Base-by-base conservation (phyloP, 225 moss, liverwort and hornwort genomes). In the Asterella californica region DNA sequence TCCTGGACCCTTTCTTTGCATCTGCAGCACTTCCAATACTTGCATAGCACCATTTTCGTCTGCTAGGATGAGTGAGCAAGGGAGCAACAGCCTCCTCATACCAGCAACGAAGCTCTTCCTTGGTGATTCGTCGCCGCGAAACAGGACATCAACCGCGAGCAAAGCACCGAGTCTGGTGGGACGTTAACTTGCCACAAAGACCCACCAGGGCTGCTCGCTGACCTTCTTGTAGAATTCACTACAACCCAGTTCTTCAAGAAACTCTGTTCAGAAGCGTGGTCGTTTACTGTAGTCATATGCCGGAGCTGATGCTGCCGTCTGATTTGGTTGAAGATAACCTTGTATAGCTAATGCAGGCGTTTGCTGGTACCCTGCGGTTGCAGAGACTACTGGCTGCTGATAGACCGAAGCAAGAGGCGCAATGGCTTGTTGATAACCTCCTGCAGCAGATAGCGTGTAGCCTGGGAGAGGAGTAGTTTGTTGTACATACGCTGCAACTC, bases 231-330 rank as follows among this genome's bases (percentile, higher is more conserved):
- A 29, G 29, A 25, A 76, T 21, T 14, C 36, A 75, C 52, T 27
- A 37, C 18, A 48, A 66, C 32, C 64, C 60, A 19, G 32, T 10
- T 60, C 34, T 3, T 67, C 47, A 66, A 46, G 34, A 19, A 49
- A 11, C 4, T 70, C 36, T 32, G 82, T 32, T 87, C 24, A 88
- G 77, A 79, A 85, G 36, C 88, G 81, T 55, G 83, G 79, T 75
- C 88, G 75, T 81, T 88, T 88, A 77, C 61, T 88, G 76, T 83
- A 83, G 62, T 88, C 88, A 61, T 81, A 83, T 6, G 72, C 76
- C 1, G 83, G 30, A 75, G 79, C 45, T 79, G 81, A 65, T 65
- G 67, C 77, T 38, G 79, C 76, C 71, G 79, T 47, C 65, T 83
- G 88, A 79, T 50, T 81, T 32, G 76, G 67, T 68, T 88, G 88